These are phyloP conservation scores for Phaeosphaeria sp. DNA, from an alignment of 2,329 filamentous ascomycete genomes.

Conservation along the genomic window DNA sequence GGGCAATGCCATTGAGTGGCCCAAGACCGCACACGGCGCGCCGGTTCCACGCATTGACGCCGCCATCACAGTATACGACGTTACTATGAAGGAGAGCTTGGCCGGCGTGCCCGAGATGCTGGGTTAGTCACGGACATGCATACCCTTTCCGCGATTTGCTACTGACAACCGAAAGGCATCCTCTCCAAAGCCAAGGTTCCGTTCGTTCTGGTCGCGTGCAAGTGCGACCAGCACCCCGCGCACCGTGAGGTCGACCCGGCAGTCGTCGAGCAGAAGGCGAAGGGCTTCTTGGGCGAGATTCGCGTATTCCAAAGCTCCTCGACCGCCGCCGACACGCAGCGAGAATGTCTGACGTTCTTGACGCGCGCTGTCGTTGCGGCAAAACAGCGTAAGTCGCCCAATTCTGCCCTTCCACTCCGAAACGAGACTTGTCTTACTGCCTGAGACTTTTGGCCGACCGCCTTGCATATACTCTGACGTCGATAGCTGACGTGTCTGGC, in stretches of 20 bases:
- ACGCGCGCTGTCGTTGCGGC: conserved; percentile 73
- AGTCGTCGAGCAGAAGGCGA: conserved; percentile 69
- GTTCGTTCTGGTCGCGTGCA: conserved; percentile 83
- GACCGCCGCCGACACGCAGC: conserved; percentile 73
- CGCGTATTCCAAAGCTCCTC: conserved; percentile 76
- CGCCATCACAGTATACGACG: conserved; percentile 86
- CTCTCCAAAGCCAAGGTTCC: conserved; percentile 76
- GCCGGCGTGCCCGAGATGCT: conserved; percentile 76
- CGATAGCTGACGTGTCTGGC: conserved; percentile 19
- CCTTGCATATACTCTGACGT: background rate
- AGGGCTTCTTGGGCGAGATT: conserved; percentile 66
- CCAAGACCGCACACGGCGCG: conserved; percentile 65
- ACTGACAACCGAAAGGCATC: conserved; percentile 62
- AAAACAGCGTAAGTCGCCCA: conserved; percentile 68
- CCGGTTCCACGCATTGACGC: conserved; percentile 80
- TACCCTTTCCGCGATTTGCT: conserved; percentile 31
- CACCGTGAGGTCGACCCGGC: conserved; percentile 75
- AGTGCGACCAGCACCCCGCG: conserved; percentile 80
- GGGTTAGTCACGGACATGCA: conserved; percentile 65
- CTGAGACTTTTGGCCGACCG: background rate
- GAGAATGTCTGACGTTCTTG: conserved; percentile 77
- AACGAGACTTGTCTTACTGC: conserved; percentile 7
- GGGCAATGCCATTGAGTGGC: conserved; percentile 63
- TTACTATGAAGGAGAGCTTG: conserved; percentile 78
- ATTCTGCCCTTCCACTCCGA: conserved; percentile 7